Evolutionary conservation across 257 asterid genomes (phyloP).

Genomic region (Solanum sparsipilum): DNA sequence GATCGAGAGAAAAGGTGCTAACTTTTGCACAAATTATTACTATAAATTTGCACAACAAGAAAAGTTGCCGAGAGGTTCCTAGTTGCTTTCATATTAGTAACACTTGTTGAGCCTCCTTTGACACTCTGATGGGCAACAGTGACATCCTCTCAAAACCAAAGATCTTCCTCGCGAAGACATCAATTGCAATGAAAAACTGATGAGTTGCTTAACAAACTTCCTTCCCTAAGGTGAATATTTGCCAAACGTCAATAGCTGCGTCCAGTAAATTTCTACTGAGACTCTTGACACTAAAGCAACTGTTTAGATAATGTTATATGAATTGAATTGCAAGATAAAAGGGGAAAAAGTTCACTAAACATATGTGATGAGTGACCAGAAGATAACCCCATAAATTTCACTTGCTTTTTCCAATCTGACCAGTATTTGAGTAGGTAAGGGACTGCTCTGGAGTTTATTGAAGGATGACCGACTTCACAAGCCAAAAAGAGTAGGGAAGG

Average conservation of each 20-base stretch:
- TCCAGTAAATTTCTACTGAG: neutral
- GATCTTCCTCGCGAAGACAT: neutral
- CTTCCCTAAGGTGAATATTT: neutral
- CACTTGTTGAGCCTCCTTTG: neutral
- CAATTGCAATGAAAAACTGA: neutral
- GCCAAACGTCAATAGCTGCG: neutral
- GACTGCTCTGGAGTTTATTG: neutral
- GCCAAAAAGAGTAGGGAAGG: neutral
- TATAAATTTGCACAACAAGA: neutral
- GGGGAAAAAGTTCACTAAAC: neutral
- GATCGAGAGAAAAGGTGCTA: neutral
- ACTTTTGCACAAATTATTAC: neutral
- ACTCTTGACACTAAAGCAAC: neutral
- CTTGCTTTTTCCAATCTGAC: neutral
- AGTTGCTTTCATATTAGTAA: neutral
- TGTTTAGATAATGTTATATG: neutral
- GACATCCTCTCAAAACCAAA: neutral
- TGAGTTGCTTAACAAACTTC: neutral
- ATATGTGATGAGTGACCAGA: neutral
- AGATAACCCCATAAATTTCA: neutral
- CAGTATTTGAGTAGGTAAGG: neutral
- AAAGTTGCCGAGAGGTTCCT: neutral
- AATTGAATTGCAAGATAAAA: neutral
- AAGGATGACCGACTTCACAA: neutral
- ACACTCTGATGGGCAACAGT: neutral